Evolutionary conservation across 768 basidiomycete species (phyloP).

Genomic region (Naganishia kalamii): DNA sequence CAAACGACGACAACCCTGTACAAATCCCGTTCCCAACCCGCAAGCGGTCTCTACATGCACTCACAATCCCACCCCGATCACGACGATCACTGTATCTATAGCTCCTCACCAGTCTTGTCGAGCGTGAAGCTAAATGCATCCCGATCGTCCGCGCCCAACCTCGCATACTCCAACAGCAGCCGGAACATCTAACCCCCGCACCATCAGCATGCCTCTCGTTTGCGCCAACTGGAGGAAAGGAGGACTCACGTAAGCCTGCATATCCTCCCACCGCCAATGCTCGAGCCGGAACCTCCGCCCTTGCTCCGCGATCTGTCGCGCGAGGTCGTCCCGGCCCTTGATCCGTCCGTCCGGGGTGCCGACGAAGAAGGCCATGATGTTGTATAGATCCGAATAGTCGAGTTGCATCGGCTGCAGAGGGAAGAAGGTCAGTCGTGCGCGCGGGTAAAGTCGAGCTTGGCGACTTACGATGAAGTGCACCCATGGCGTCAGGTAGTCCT

Average conservation of each 20-base stretch:
- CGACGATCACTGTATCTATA: neutral
- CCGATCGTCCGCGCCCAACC: constrained; percentile 33
- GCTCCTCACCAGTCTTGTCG: neutral
- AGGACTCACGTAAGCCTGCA: constrained; percentile 44
- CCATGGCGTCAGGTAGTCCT: constrained; percentile 47
- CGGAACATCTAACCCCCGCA: constrained; percentile 34
- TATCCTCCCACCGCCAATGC: constrained; percentile 46
- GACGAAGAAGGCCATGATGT: constrained; percentile 43
- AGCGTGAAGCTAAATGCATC: constrained; percentile 32
- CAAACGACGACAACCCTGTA: no score
- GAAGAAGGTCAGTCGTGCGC: neutral
- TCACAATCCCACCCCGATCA: no score
- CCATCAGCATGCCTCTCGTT: neutral
- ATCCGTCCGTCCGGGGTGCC: constrained; percentile 40
- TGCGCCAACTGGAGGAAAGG: neutral
- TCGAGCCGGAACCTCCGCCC: constrained; percentile 40
- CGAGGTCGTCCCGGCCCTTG: constrained; percentile 38
- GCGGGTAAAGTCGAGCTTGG: neutral
- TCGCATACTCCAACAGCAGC: constrained; percentile 40
- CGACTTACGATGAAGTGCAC: constrained; percentile 46
- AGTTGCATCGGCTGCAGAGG: constrained; percentile 38
- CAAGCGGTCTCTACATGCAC: no score
- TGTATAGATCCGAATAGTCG: constrained; percentile 45
- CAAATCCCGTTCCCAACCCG: no score
- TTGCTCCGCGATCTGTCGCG: constrained; percentile 36